Evolutionary conservation across 2,329 filamentous ascomycete species (phyloP).

Genomic region (Westerdykella sp.): DNA sequence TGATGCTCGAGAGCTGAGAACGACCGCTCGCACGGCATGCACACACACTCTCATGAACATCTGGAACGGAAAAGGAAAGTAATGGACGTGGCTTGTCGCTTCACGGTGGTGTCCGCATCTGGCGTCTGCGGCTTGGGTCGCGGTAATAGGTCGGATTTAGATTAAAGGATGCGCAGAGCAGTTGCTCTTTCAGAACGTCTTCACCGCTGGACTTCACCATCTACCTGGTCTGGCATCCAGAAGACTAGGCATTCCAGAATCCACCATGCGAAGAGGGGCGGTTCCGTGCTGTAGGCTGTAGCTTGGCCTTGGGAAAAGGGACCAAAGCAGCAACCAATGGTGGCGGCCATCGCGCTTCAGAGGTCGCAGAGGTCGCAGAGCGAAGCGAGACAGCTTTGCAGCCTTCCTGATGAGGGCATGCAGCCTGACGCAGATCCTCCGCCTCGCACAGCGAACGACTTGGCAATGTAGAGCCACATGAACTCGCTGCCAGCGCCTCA

Average conservation of each 20-base stretch:
- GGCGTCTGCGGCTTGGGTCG: conserved; percentile 1
- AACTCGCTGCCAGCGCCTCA: not conserved
- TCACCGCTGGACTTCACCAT: conserved; percentile 5
- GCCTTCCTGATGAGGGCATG: conserved; percentile 12
- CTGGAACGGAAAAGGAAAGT: not conserved
- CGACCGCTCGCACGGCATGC: not conserved
- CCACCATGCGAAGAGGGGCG: not conserved
- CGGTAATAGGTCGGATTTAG: conserved; percentile 11
- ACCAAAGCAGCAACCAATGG: conserved; percentile 12
- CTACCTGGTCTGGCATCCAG: conserved; percentile 3
- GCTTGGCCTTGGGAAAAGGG: not conserved
- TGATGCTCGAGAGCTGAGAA: not conserved
- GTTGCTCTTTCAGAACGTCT: conserved; percentile 1
- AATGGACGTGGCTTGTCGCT: not conserved
- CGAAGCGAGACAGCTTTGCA: conserved; percentile 7
- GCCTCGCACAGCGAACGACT: not conserved
- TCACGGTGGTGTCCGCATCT: conserved; percentile 3
- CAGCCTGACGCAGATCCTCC: conserved; percentile 3
- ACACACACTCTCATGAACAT: not conserved
- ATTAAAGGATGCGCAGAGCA: conserved; percentile 10
- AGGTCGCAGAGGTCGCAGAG: conserved; percentile 4
- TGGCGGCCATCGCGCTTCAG: not conserved
- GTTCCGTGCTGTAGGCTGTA: not conserved
- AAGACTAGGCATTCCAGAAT: not conserved
- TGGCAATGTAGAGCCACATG: conserved; percentile 5